Evolutionary conservation across 75 land plant genomes (phyloP).

Genomic region (Isoetes taiwanensis): DNA sequence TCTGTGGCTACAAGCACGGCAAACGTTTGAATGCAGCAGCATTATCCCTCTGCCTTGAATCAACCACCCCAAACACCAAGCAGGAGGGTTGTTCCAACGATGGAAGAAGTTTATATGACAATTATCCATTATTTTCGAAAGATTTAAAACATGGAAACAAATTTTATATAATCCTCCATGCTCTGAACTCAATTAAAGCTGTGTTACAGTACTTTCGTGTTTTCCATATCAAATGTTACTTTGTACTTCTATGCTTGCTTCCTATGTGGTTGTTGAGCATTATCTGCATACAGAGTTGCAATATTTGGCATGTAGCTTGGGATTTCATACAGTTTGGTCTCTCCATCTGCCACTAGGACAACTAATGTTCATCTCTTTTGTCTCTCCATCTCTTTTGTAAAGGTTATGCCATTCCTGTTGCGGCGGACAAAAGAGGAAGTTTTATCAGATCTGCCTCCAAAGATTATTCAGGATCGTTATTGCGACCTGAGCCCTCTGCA

Average conservation of each 20-base stretch:
- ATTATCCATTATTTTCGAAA: too few species aligned
- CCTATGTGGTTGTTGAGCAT: background rate
- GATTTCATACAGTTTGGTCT: background rate
- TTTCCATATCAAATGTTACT: background rate
- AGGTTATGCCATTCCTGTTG: conserved; percentile 99
- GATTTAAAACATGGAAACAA: too few species aligned
- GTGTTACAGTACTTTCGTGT: background rate
- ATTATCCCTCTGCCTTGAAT: too few species aligned
- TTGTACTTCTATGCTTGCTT: background rate
- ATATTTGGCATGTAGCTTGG: background rate
- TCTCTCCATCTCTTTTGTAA: background rate
- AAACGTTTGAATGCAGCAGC: too few species aligned
- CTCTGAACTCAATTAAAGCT: too few species aligned
- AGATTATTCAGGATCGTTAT: conserved; percentile 93
- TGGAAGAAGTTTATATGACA: too few species aligned
- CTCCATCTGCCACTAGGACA: background rate
- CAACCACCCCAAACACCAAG: too few species aligned
- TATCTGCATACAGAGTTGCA: background rate
- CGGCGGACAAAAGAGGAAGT: conserved; percentile 97
- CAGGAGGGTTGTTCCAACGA: too few species aligned
- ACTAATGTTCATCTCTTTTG: background rate
- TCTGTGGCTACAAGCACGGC: too few species aligned
- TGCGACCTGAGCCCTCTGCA: conserved; percentile 92
- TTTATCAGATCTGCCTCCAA: conserved; percentile 91
- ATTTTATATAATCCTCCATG: too few species aligned